Base-by-base conservation (phyloP, 345 rosid genomes). In the Melastoma malabathricum region DNA sequence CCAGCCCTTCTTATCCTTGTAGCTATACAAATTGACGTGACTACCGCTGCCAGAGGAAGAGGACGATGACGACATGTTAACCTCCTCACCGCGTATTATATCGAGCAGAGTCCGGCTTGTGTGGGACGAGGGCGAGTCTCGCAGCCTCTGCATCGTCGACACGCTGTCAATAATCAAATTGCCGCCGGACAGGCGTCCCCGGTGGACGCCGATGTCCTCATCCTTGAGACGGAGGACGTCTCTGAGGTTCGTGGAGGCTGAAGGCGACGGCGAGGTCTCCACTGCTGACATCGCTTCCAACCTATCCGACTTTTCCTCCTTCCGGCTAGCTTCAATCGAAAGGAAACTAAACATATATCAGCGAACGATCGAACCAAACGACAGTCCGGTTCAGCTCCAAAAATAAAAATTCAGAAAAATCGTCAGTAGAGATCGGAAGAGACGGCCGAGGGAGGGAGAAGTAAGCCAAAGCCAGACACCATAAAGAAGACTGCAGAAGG, bases 1-100 rank as follows among this genome's bases (percentile, higher is more conserved):
- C 96, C 98, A 86, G 69, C 76, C 78, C 65, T 72, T 78, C 52
- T 69, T 72, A 27, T 90, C 96, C 39, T 71, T 81, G 47, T 58
- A 73, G 48, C 61, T 8, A 19, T 57, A 41, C 31, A 25, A 27
- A 8, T 19, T 44, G 3, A 47, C 48, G 17, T 9, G 19, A 9
- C 18, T 71, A 25, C 61, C 58, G 38, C 56, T 44, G 12, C 55
- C 60, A 44, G 52, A 31, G 38, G 38, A 31, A 31, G 38, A 31
- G 38, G 38, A 31, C 2, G 25, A 22, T 6, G 38, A 31, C 10
- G 38, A 66, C 20, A 19, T 45, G 18, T 44, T 55, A 43, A 68
- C 72, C 54, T 84, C 92, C 20, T 86, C 95, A 18, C 63, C 80
- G 18, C 58, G 79, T 67, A 82, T 79, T 46, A 82, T 73, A 46